Evolutionary conservation across 23 red algal species (phyloP), one percentile per base, ranked within the genome.

Genomic region (Agarophyton chilense): DNA sequence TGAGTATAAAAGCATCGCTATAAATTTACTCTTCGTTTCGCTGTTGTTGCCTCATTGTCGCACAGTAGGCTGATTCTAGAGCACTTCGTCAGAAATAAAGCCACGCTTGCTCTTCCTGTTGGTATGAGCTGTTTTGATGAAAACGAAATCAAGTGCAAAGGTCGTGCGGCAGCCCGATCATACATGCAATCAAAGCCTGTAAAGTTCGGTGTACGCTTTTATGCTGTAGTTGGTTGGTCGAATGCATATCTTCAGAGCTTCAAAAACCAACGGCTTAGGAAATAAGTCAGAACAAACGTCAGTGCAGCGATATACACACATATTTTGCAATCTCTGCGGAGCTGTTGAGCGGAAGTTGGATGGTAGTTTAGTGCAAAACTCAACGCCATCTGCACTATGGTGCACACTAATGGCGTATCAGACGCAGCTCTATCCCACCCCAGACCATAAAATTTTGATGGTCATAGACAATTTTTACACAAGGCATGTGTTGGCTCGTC

Each of bases 111-210:
- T 10, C 4, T 77, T 4, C 35, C 72, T 47, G n/a, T 52, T 25
- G 72, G 72, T 4, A 39, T 77, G 72, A 77, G 72, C 21, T 77
- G 38, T 5, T 22, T 77, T 3, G 72, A 77, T 49, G 72, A 77
- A 22, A 77, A 77, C 28, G 50, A 6, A 52, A 22, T 77, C 6
- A 7, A 25, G 14, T 77, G 38, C n/a, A 47, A 77, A 34, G 49
- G 35, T 29, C 5, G 72, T 11, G 50, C 72, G 4, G 36, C 36
- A 4, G 40, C 35, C 2, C 36, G 49, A 5, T 52, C 72, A 4
- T 77, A 77, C 39, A 77, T 77, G 68, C 41, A 74, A n/a, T 74
- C 68, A 39, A 74, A 74, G 34, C 68, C 68, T 21, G 68, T 74
- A 8, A 46, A 77, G 41, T 77, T 77, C 32, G 72, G 72, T 11